Base-by-base conservation (phyloP, 2,329 filamentous ascomycete genomes). In the Sporothrix euskadiensis region DNA sequence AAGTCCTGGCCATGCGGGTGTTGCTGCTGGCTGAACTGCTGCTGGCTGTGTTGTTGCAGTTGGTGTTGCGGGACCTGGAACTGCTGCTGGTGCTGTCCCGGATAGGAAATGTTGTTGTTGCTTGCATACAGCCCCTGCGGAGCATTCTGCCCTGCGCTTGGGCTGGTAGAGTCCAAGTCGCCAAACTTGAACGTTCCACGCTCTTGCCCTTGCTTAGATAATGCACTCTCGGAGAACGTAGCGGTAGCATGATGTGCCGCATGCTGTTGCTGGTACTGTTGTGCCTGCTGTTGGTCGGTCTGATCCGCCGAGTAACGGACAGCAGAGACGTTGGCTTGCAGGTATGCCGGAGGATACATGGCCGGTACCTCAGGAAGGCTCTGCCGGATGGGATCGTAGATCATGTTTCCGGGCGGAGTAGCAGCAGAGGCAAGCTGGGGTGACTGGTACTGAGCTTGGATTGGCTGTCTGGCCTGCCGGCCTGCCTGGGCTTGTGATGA, bases 351-450 rank as follows among this genome's bases (percentile, higher is more conserved):
- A 0, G 86, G 84, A 69, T 85, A 86, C 78, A 88, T 85, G 35
- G 81, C 80, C 1, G 82, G 78, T 3, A 82, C 76, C 52, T 88
- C 87, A 0, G 86, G 86, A 0, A 88, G 80, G 73, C 84, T 88
- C 75, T 87, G 86, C 2, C 88, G 84, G 73, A 89, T 88, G 0
- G 88, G 87, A 72, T 90, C 88, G 73, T 89, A 89, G 2, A 87
- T 84, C 86, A 88, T 88, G 76, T 87, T 89, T 1, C 87, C 87
- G 0, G 87, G 85, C 0, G 86, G 84, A 1, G 86, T 87, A 30
- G 83, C 82, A 8, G 83, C 83, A 1, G 85, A 83, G 12, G 79
- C 75, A 5, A 63, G 63, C 26, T 69, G 69, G 0, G 81, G 81
- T 16, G 78, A 76, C 69, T 72, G 75, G 32, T 66, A 65, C 41